Base-by-base conservation (phyloP, 2,329 filamentous ascomycete genomes). In the Rutstroemia sp. region DNA sequence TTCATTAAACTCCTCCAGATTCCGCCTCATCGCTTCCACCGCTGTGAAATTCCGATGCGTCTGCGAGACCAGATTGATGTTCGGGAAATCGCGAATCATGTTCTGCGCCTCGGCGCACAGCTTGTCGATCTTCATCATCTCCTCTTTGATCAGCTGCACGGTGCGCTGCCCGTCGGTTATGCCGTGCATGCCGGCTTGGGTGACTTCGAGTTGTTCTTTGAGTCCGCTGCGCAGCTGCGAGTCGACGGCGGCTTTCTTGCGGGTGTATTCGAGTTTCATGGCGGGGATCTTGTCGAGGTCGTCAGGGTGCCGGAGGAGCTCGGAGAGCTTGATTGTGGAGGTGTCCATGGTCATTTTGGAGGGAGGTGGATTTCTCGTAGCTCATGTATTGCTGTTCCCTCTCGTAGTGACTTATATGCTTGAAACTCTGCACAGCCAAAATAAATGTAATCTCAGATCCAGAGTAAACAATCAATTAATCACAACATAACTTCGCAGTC, bases 121-220 rank as follows among this genome's bases (percentile, higher is more conserved):
- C 74, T 90, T 91, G 76, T 99, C 94, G 67, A 99, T 97, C 74
- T 92, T 95, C 79, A 95, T 91, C 83, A 99, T 94, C 76, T 99
- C 94, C 64, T 97, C 92, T 73, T 95, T 96, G 74, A 96, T 96
- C 66, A 88, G 83, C 69, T 90, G 87, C 38, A 99, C 89, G 59
- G 90, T 90, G 71, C 92, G 88, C 73, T 97, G 92, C 56, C 92
- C 92, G 69, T 96, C 91, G 46, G 83, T 84, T 62, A 99, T 86
- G 61, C 88, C 88, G 62, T 77, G 87, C 85, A 99, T 96, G 71
- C 94, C 94, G 64, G 88, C 82, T 75, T 97, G 92, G 10, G 94
- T 96, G 54, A 92, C 88, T 74, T 96, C 90, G 57, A 99, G 82
- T 78, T 99, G 94, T 68, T 96, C 91, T 66, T 89, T 86, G 62